Evolutionary conservation across 805 yeast species (phyloP).

Genomic region (Barnettozyma californica): DNA sequence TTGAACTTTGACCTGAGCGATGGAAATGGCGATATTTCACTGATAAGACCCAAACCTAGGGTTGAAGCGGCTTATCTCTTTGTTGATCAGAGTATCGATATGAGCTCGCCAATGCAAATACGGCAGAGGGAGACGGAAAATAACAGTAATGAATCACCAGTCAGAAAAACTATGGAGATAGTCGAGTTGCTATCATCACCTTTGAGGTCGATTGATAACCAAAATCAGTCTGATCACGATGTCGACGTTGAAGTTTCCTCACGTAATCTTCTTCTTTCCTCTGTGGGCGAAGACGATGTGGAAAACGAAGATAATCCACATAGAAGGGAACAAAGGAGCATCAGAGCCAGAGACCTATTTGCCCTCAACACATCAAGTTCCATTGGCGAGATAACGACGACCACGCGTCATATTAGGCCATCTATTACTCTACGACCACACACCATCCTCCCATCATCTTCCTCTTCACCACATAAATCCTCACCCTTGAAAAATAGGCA

Average conservation of each 20-base stretch:
- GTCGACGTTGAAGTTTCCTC: not conserved
- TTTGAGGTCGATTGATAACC: too few relatives aligned
- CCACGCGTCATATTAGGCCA: not conserved
- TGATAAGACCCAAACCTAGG: not conserved
- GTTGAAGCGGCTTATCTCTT: not conserved
- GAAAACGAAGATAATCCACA: not conserved
- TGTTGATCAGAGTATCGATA: not conserved
- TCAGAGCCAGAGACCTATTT: not conserved
- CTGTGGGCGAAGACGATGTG: conserved; percentile 1
- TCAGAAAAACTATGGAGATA: not conserved
- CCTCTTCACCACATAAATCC: not conserved
- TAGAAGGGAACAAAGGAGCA: not conserved
- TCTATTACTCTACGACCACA: not conserved
- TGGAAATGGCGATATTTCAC: not conserved
- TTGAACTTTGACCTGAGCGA: not conserved
- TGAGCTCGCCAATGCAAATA: not conserved
- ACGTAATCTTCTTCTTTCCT: conserved; percentile 4
- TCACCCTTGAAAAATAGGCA: not conserved
- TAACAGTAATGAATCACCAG: not conserved
- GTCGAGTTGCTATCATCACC: not conserved
- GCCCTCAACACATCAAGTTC: not conserved
- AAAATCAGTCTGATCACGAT: not conserved
- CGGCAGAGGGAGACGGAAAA: not conserved
- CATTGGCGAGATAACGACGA: not conserved
- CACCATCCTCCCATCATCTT: not conserved